Evolutionary conservation across 2,329 filamentous ascomycete genomes (phyloP).

Genomic region (Monilinia aucupariae): DNA sequence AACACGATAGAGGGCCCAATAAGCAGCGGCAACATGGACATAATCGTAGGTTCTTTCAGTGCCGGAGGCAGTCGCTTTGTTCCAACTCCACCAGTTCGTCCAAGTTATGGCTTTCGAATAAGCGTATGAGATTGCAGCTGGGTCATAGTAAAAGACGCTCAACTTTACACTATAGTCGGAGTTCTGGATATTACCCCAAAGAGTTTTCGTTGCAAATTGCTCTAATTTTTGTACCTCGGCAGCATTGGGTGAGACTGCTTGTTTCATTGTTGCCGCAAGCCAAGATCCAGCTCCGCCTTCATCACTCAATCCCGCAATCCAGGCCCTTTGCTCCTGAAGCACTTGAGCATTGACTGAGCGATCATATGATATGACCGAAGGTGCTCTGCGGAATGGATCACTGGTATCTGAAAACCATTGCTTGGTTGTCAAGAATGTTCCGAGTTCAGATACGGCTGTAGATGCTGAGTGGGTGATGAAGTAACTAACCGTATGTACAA

Average conservation of each 20-base stretch:
- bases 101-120: constrained; percentile 45
- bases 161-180: constrained; percentile 46
- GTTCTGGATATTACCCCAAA: constrained; percentile 46
- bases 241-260: constrained; percentile 45
- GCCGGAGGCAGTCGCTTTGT: constrained; percentile 41
- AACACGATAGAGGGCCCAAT: constrained; percentile 54
- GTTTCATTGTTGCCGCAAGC: constrained; percentile 51
- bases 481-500: constrained; percentile 51
- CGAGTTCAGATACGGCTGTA: constrained; percentile 43
- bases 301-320: constrained; percentile 56
- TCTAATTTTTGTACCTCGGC: constrained; percentile 49
- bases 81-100: constrained; percentile 49
- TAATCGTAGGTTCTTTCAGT: constrained; percentile 54
- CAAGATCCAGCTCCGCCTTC: constrained; percentile 54
- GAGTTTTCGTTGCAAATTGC: constrained; percentile 46
- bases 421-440: constrained; percentile 48
- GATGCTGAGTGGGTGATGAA: constrained; percentile 46
- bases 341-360: constrained; percentile 42
- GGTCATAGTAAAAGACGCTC: constrained; percentile 54
- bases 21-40: constrained; percentile 50
- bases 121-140: constrained; percentile 38
- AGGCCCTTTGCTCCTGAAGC: constrained; percentile 46
- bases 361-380: constrained; percentile 54
- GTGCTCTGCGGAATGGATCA: constrained; percentile 50
- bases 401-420: constrained; percentile 47